These are phyloP conservation scores for Ustanciosporium gigantosporum DNA, from an alignment of 1,284 basidiomycete genomes.

Conservation along the genomic window DNA sequence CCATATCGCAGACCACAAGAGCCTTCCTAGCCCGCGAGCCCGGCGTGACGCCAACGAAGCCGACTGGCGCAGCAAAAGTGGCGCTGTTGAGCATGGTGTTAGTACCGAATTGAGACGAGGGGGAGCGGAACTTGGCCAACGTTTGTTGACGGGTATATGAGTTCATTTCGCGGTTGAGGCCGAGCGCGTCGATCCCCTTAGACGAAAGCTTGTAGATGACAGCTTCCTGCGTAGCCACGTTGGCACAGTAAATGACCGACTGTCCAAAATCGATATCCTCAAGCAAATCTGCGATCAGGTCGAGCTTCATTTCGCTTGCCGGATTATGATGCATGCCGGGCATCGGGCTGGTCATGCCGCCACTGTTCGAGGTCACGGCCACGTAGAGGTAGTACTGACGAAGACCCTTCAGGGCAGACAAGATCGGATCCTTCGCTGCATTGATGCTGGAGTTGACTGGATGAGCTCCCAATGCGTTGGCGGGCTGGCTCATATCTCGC, in stretches of 20 bases:
- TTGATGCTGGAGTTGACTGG: constrained; percentile 41
- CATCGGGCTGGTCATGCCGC: constrained; percentile 83
- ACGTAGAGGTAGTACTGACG: constrained; percentile 57
- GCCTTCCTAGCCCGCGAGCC: constrained; percentile 64
- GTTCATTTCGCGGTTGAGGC: constrained; percentile 78
- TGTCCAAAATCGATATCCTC: constrained; percentile 74
- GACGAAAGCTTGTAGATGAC: constrained; percentile 77
- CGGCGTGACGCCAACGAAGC: constrained; percentile 64
- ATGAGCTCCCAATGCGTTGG: constrained; percentile 43
- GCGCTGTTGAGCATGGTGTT: constrained; percentile 26
- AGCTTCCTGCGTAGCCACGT: constrained; percentile 57
- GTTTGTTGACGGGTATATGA: constrained; percentile 76
- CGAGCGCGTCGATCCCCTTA: constrained; percentile 80
- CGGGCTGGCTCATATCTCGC: constrained; percentile 71
- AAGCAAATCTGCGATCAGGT: constrained; percentile 87
- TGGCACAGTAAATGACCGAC: constrained; percentile 56
- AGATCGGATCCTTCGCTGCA: constrained; percentile 34
- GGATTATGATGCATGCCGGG: constrained; percentile 73
- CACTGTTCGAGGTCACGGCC: constrained; percentile 63
- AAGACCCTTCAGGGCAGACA: constrained; percentile 42
- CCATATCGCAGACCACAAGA: constrained; percentile 86
- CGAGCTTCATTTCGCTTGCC: constrained; percentile 94
- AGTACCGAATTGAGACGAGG: constrained; percentile 51
- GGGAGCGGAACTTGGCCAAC: constrained; percentile 75
- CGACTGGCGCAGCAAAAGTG: constrained; percentile 66